Evolutionary conservation across 2,329 filamentous ascomycete genomes (phyloP), one percentile per base, ranked within the genome.

Genomic region (Aspergillus sp.): DNA sequence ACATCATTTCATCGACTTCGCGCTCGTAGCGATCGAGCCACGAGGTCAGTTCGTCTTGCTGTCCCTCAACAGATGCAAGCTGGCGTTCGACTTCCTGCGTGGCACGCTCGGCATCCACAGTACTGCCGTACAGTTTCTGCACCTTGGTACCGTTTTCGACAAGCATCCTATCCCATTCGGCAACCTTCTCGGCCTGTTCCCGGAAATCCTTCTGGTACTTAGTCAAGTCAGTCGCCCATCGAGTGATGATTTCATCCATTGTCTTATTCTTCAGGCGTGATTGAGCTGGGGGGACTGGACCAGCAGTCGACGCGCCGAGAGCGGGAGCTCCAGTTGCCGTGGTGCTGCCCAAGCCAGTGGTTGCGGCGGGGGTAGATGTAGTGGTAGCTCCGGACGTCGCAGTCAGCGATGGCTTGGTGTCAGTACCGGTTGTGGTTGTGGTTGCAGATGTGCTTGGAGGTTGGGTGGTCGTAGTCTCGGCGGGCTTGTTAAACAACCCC

Each of bases 181-280:
- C 90, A 14, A 98, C 91, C 63, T 92, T 89, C 60, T 87, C 84
- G 4, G 96, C 93, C 73, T 98, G 92, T 35, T 89, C 84, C 72
- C 96, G 92, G 79, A 98, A 99, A 58, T 96, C 91, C 73, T 96
- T 96, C 70, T 98, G 93, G 71, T 99, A 97, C 70, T 96, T 96
- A 53, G 92, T 90, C 50, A 99, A 81, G 70, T 98, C 95, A 0
- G 92, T 91, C 2, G 95, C 95, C 95, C 95, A 99, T 33, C 92
- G 87, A 4, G 91, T 97, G 64, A 99, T 92, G 63, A 99, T 97
- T 73, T 99, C 95, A 70, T 99, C 95, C 90, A 99, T 97, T 0
- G 93, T 96, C 79, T 96, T 98, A 76, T 97, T 96, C 81, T 96
- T 96, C 39, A 99, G 82, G 27, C 95, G 89, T 4, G 93, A 95